Percentiles rank a stretch among this genome's conserved stretches.
Evolutionary conservation across 371 early-diverging fungal species (phyloP).

Genomic region (Haplosporangium sp.): DNA sequence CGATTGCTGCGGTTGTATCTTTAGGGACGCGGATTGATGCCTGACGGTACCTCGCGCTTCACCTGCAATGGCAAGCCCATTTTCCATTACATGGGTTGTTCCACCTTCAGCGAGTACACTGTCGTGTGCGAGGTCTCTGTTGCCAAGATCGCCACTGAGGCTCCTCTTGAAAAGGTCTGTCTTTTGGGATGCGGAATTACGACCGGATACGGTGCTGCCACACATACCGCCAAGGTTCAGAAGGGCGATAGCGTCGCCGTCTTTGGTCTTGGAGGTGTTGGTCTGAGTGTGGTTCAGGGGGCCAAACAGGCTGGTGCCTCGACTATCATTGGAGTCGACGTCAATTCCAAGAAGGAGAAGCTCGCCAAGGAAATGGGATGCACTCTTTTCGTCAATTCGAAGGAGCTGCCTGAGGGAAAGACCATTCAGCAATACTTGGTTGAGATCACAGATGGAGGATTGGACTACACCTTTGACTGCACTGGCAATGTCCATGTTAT

Average conservation of each 20-base stretch:
- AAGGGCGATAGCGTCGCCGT: constrained; percentile 85
- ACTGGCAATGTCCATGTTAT: constrained; percentile 92
- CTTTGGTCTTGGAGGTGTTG: constrained; percentile 97
- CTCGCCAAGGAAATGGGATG: constrained; percentile 89
- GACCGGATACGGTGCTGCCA: constrained; percentile 96
- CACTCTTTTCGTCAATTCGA: constrained; percentile 93
- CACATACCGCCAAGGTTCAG: constrained; percentile 91
- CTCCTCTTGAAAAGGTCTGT: constrained; percentile 88
- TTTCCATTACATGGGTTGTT: constrained; percentile 97
- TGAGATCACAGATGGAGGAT: constrained; percentile 93
- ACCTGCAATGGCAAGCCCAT: constrained; percentile 89
- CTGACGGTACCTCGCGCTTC: constrained; percentile 94
- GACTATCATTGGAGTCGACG: constrained; percentile 89
- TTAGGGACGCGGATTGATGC: constrained; percentile 93
- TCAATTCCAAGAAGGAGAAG: constrained; percentile 86
- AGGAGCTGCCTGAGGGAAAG: constrained; percentile 70
- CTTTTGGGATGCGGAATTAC: constrained; percentile 96
- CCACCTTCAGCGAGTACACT: constrained; percentile 96
- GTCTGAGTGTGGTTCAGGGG: constrained; percentile 92
- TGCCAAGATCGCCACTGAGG: constrained; percentile 85
- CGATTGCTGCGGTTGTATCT: neutral
- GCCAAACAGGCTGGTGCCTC: constrained; percentile 74
- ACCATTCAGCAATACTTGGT: constrained; percentile 88
- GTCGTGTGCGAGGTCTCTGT: constrained; percentile 92
- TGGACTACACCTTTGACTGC: constrained; percentile 97